Base-by-base conservation (phyloP, 129 eudicot species). In the Artemisia tridentata region DNA sequence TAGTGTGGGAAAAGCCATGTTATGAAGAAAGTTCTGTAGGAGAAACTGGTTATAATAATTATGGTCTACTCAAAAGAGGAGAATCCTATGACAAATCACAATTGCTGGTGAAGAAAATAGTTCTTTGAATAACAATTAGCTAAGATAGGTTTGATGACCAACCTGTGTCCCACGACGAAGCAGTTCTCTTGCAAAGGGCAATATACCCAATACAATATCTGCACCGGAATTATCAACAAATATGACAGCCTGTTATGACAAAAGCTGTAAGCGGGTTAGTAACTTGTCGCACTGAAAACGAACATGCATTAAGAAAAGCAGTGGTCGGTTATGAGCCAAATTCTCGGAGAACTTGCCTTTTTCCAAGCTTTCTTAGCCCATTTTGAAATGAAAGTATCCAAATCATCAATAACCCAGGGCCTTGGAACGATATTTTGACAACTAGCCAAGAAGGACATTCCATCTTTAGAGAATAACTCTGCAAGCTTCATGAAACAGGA, bases 161-260 rank as follows among this genome's bases (percentile, higher is more conserved):
- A 93, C 99, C 99, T 95, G 84, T 51, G 91, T 87, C 69, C 97
- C 97, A 63, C 76, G 78, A 46, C 96, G 88, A 23, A 90, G 87
- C 68, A 95, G 79, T 83, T 95, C 99, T 80, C 99, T 84, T 54
- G 97, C 99, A 87, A 95, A 95, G 41, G 96, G 97, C 75, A 95
- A 75, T 76, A 95, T 89, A 65, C 99, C 99, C 88, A 95, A 81
- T 78, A 95, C 79, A 63, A 95, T 71, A 83, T 95, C 99, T 45
- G 99, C 99, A 72, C 99, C 99, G 79, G 96, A 95, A 79, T 95
- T 95, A 77, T 95, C 99, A 57, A 88, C 96, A 88, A 95, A 88
- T 49, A 95, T 90, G 68, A 95, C 91, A 82, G 83, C 99, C 99
- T 95, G 91, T 57, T 14, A 75, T n/a, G 50, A 49, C 38, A 65